Evolutionary conservation across 768 basidiomycete species (phyloP).

Genomic region (Asterophora parasitica): DNA sequence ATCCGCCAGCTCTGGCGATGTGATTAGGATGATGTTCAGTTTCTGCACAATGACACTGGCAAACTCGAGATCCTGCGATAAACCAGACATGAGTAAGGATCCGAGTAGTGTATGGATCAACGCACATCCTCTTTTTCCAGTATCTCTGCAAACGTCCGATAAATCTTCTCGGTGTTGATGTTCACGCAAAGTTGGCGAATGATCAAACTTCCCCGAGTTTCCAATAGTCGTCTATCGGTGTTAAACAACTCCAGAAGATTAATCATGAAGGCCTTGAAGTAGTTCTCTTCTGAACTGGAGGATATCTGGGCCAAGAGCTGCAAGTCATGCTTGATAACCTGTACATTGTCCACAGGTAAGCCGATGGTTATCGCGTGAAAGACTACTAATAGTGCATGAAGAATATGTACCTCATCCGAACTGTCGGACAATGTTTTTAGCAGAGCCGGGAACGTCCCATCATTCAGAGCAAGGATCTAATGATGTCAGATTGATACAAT

Average conservation of each 20-base stretch:
- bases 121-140: slow-evolving; percentile 95
- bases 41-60: slow-evolving; percentile 98
- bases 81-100: not conserved
- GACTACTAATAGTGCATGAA: not conserved
- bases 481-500: slow-evolving; percentile 1
- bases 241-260: slow-evolving; percentile 93
- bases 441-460: slow-evolving; percentile 93
- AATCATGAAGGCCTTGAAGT: slow-evolving; percentile 94
- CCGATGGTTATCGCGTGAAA: not conserved
- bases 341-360: not conserved
- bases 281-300: slow-evolving; percentile 89
- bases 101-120: not conserved
- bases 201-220: slow-evolving; percentile 91
- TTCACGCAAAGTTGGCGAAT: slow-evolving; percentile 92
- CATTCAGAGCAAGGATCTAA: slow-evolving; percentile 93
- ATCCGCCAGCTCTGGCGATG: slow-evolving; percentile 92
- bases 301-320: slow-evolving; percentile 97
- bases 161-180: slow-evolving; percentile 93
- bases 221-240: slow-evolving; percentile 85
- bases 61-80: slow-evolving; percentile 85
- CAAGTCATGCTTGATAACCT: slow-evolving; percentile 95
- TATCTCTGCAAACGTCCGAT: slow-evolving; percentile 93
- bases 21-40: slow-evolving; percentile 93
- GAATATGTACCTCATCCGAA: slow-evolving; percentile 75
- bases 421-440: slow-evolving; percentile 95